phyloP scores from a whole-genome alignment of 2,329 filamentous ascomycete genomes.

The Fusarium drepaniforme region DNA sequence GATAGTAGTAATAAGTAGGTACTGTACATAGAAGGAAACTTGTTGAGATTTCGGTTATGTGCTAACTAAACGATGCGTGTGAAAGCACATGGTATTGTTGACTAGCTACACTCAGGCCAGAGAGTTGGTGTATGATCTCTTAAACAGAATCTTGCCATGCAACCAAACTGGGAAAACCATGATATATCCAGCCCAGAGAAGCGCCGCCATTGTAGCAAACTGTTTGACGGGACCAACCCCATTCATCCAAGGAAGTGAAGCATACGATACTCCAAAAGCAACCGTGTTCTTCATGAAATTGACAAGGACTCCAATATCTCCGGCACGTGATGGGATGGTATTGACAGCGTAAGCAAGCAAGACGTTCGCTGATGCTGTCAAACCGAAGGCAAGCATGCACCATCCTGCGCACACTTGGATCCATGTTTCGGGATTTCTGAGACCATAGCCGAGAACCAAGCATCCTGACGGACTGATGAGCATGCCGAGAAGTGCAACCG shows the following conservation, averaged over 20 bases:
- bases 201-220: slow-evolving; percentile 6
- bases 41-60: background rate
- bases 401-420: slow-evolving; percentile 1
- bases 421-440: background rate
- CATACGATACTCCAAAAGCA: slow-evolving; percentile 7
- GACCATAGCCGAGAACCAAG: slow-evolving; percentile 1
- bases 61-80: too few species aligned
- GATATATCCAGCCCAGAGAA: slow-evolving; percentile 5
- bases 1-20: background rate
- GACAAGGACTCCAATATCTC: slow-evolving; percentile 4
- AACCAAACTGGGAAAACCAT: slow-evolving; percentile 10
- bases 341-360: slow-evolving; percentile 8
- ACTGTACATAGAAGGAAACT: background rate
- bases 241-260: slow-evolving; percentile 1
- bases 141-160: background rate
- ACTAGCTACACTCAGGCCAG: background rate
- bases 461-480: slow-evolving; percentile 9
- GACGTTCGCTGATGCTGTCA: slow-evolving; percentile 8
- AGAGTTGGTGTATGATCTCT: background rate
- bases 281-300: slow-evolving; percentile 11
- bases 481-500: background rate
- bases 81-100: too few species aligned
- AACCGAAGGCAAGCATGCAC: slow-evolving; percentile 3
- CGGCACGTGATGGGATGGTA: background rate
- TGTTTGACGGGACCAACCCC: slow-evolving; percentile 3